Evolutionary conservation across 2,329 filamentous ascomycete species (phyloP), one percentile per base, ranked within the genome.

Genomic region (Apiospora malaysiana): DNA sequence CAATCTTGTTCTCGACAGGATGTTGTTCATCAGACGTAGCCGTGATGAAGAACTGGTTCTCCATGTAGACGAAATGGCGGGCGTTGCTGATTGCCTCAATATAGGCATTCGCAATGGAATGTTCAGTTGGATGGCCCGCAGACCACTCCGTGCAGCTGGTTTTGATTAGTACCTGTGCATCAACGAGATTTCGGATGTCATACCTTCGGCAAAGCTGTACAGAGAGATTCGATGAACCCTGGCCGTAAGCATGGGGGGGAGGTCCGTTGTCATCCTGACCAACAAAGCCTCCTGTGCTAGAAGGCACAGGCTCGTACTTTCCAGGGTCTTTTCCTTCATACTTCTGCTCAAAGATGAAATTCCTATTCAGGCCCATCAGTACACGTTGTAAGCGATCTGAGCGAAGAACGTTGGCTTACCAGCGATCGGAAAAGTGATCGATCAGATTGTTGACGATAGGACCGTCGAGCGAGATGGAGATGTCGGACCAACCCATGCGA

Each of bases 401-500:
- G 12, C 18, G 21, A n/a, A 21, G 4, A 42, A 43, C 7, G 18
- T 9, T 14, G 14, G 71, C 81, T 45, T 73, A 88, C 94, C 95
- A 98, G 76, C 94, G 86, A 78, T 97, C 92, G 1, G 90, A 87
- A 76, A 98, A 97, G 79, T 97, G 94, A 6, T 88, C 87, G 43
- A 90, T 85, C 43, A 97, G 85, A 79, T 93, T 94, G 73, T 91
- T 85, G 0, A 95, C 91, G 12, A 94, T 92, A 0, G 91, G 91
- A 0, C 94, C 94, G 18, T 87, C 87, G 71, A 97, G 80, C 75
- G 90, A 94, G 70, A 98, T 85, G 14, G 92, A 91, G 71, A 97
- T 89, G 81, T 97, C 95, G 18, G 93, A 94, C 95, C 95, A 97
- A 25, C 94, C 94, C 94, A 97, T 97, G 72, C 95, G 89, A 2